A percentile compares a stretch with the other conserved stretches of the same genome.
These are phyloP conservation scores for Globomyces pollinis-pini DNA, from an alignment of 192 early-diverging fungal genomes.

Conservation along the genomic window DNA sequence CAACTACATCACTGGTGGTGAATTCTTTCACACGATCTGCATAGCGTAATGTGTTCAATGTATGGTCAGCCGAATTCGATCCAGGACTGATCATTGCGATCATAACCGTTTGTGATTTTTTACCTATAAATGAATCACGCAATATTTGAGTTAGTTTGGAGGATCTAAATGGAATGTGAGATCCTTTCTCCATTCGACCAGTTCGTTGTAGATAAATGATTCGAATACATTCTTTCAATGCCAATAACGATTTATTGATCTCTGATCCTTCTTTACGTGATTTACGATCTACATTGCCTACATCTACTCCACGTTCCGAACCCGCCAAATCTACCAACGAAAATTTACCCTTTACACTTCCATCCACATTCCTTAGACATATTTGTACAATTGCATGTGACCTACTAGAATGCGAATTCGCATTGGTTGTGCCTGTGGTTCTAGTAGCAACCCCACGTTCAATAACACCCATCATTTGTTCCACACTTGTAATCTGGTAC, in stretches of 20 bases:
- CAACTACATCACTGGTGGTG: background rate
- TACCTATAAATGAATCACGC: slow-evolving; percentile 30
- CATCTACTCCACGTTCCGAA: slow-evolving; percentile 26
- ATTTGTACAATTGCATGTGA: slow-evolving; percentile 38
- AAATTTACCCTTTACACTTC: slow-evolving; percentile 11
- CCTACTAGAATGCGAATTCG: slow-evolving; percentile 28
- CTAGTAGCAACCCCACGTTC: slow-evolving; percentile 16
- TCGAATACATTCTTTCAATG: slow-evolving; percentile 42
- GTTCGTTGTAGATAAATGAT: slow-evolving; percentile 10
- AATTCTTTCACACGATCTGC: slow-evolving; percentile 35
- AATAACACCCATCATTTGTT: slow-evolving; percentile 15
- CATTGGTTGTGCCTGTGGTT: slow-evolving; percentile 34
- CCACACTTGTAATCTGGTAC: slow-evolving; percentile 1
- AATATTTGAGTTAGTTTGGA: slow-evolving; percentile 38
- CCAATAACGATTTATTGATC: slow-evolving; percentile 39
- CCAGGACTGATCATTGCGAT: slow-evolving; percentile 34
- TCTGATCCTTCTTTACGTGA: slow-evolving; percentile 25
- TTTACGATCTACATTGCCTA: slow-evolving; percentile 9
- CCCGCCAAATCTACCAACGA: slow-evolving; percentile 38
- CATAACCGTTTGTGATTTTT: slow-evolving; percentile 26
- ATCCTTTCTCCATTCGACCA: background rate
- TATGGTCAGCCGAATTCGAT: slow-evolving; percentile 27
- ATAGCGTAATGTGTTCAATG: slow-evolving; percentile 37
- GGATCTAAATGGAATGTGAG: slow-evolving; percentile 40
- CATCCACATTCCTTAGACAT: slow-evolving; percentile 2